Evolutionary conservation across 352 stramenopile genomes (phyloP).

Genomic region (Albugo laibachii): DNA sequence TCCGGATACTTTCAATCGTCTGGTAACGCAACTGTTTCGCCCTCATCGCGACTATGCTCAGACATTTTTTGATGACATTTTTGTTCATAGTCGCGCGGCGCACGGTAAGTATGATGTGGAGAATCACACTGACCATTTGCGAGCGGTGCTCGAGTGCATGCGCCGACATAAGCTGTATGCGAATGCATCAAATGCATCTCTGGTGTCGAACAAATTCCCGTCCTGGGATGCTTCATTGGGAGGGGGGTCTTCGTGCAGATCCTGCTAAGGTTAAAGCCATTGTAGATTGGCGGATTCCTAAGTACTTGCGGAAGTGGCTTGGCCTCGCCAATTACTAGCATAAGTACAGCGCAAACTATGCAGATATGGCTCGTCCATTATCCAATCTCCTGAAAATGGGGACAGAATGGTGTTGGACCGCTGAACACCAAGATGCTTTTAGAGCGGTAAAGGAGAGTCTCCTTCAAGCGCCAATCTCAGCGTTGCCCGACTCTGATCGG

Average conservation of each 20-base stretch:
- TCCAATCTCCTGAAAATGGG: conserved; percentile 8
- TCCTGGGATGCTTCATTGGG: neutral
- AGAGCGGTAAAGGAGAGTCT: conserved; percentile 7
- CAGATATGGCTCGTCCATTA: conserved; percentile 1
- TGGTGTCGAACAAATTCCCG: neutral
- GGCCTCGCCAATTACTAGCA: conserved; percentile 6
- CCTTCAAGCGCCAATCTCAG: neutral
- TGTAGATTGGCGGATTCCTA: neutral
- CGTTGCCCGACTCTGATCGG: conserved; percentile 1
- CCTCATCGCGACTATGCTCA: conserved; percentile 3
- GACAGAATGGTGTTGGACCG: neutral
- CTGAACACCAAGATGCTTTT: conserved; percentile 1
- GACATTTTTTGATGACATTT: neutral
- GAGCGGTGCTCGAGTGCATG: neutral
- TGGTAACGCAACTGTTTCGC: conserved; percentile 10
- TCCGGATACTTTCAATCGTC: conserved; percentile 16
- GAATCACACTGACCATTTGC: neutral
- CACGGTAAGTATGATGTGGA: neutral
- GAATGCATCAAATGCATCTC: neutral
- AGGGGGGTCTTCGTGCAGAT: neutral
- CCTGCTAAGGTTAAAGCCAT: neutral
- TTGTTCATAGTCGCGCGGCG: neutral
- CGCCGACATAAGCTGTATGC: neutral
- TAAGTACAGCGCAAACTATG: neutral
- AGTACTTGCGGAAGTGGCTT: conserved; percentile 4